Evolutionary conservation across 495 filamentous ascomycete species (phyloP).

Genomic region (Daldinia decipiens): DNA sequence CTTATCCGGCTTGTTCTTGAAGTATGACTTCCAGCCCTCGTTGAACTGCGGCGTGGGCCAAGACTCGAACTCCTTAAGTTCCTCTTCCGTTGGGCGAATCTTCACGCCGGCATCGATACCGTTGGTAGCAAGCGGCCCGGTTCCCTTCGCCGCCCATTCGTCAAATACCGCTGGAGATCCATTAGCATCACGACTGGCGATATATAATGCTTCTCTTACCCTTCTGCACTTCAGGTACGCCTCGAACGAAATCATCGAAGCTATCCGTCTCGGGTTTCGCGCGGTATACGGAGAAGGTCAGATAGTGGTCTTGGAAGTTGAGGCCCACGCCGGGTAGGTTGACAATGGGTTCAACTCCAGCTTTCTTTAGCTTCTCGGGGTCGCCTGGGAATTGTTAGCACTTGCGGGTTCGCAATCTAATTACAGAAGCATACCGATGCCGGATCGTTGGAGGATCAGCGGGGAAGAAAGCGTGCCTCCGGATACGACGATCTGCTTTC

Average conservation of each 20-base stretch:
- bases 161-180: slow-evolving; percentile 63
- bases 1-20: slow-evolving; percentile 86
- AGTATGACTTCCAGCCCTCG: slow-evolving; percentile 80
- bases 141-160: slow-evolving; percentile 83
- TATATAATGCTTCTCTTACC: slow-evolving; percentile 42
- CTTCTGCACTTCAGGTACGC: slow-evolving; percentile 75
- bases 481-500: slow-evolving; percentile 83
- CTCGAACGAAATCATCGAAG: slow-evolving; percentile 84
- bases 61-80: slow-evolving; percentile 71
- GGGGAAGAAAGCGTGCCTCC: slow-evolving; percentile 83
- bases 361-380: slow-evolving; percentile 75
- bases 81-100: slow-evolving; percentile 74
- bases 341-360: slow-evolving; percentile 75
- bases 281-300: slow-evolving; percentile 78
- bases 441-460: slow-evolving; percentile 79
- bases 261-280: slow-evolving; percentile 81
- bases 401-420: not conserved
- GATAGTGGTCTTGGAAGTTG: slow-evolving; percentile 89
- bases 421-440: slow-evolving; percentile 58
- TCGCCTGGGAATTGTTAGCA: slow-evolving; percentile 54
- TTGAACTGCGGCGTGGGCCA: slow-evolving; percentile 76
- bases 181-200: slow-evolving; percentile 15
- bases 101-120: slow-evolving; percentile 88
- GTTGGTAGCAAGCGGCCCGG: slow-evolving; percentile 82
- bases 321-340: slow-evolving; percentile 84